A percentile compares a stretch with the other conserved stretches of the same genome.
phyloP scores from a whole-genome alignment of 2,329 filamentous ascomycete species.

The Capronia epimyces region DNA sequence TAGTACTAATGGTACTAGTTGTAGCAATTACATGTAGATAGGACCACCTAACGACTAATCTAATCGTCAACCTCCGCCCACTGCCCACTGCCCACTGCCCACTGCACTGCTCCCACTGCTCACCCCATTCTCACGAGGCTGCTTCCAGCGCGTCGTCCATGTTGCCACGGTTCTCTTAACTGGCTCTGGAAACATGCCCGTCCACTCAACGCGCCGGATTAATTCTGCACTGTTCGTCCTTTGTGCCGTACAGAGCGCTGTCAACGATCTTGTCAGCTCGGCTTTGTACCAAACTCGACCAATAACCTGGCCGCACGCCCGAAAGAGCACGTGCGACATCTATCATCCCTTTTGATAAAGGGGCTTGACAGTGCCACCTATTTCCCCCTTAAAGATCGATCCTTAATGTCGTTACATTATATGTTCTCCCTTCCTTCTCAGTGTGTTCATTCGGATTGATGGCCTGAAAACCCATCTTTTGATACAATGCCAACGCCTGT shows the following conservation, averaged over 20 bases:
- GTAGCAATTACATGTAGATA: too few relatives aligned
- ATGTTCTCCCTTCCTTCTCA: conserved; percentile 19
- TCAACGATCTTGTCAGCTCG: not conserved
- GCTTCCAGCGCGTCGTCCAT: not conserved
- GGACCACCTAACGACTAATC: too few relatives aligned
- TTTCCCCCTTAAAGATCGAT: conserved; percentile 8
- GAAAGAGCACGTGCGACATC: not conserved
- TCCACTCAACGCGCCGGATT: too few relatives aligned
- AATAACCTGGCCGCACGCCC: not conserved
- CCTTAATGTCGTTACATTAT: conserved; percentile 8
- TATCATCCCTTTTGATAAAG: not conserved
- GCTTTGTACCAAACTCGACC: not conserved
- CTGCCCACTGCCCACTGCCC: not conserved
- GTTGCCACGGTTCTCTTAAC: too few relatives aligned
- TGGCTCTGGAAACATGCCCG: too few relatives aligned
- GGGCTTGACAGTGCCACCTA: not conserved
- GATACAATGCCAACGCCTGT: conserved; percentile 19
- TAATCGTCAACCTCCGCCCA: not conserved
- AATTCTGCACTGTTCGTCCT: too few relatives aligned
- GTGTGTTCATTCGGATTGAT: conserved; percentile 10
- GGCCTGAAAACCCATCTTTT: conserved; percentile 20
- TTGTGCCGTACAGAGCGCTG: not conserved
- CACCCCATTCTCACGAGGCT: not conserved
- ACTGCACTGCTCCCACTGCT: too few relatives aligned
- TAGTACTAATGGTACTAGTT: not conserved